Evolutionary conservation across 2,329 filamentous ascomycete genomes (phyloP), one percentile per base, ranked within the genome.

Genomic region (Xylaria sp.): DNA sequence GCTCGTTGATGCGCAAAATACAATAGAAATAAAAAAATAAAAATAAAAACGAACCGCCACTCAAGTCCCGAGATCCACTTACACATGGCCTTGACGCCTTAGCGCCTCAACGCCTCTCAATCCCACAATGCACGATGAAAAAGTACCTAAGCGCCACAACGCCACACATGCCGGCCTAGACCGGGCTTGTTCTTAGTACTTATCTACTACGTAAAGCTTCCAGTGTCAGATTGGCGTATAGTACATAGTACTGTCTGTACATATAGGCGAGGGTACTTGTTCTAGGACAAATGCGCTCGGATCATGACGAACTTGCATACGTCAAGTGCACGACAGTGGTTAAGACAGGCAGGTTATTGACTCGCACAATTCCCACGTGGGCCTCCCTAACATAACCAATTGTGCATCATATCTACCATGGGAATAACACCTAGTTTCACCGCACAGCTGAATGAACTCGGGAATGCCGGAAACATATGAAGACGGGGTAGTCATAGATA

Each of bases 61-160:
- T 60, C 48, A 60, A 47, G 40, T 68, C 60, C 60, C 60, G 55
- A 60, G 47, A 44, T 60, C 65, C 65, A 60, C 65, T 50, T 68
- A 44, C 65, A 60, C 55, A 60, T 65, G 65, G 65, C 64, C 47
- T 44, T 35, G 4, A 13, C 9, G 53, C 63, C 62, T n/a, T 53
- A 47, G 29, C 32, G 32, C n/a, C 16, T 44, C 40, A 44, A 44
- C 40, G 40, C 18, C 40, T 44, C n/a, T 44, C 16, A 18, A 44
- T 8, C 16, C 21, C 55, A 42, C 29, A 40, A 32, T 48, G 32
- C 47, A 37, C 27, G n/a, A 48, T 27, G n/a, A 13, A 66, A 44
- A 44, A 18, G 16, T n/a, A 35, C 40, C 6, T n/a, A n/a, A 62
- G 42, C 64, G 37, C 50, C 44, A 58, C 50, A 42, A 58, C 59